Base-by-base conservation (phyloP, 768 basidiomycete genomes). In the Basidioascus undulatus region DNA sequence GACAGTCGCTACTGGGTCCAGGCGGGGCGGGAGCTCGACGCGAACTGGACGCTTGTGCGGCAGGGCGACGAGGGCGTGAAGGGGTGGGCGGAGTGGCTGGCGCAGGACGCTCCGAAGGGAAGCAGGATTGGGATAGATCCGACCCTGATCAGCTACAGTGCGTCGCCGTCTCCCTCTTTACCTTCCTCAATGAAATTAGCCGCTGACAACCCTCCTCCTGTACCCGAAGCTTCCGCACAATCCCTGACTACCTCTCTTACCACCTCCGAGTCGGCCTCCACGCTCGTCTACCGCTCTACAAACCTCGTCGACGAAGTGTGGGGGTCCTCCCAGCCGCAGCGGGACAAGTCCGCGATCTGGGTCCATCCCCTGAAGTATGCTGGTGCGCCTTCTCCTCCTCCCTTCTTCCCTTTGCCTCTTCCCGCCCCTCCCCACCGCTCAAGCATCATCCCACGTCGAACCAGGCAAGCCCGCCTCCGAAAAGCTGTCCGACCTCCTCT, bases 241-340 rank as follows among this genome's bases (percentile, higher is more conserved):
- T 70, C 74, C 51, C 72, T 72, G 44, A 76, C 74, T 12, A 62
- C 66, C 9, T 58, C 64, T 33, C 60, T 84, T 40, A 71, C 69
- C 45, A 51, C 64, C 7, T 57, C 56, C 16, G 32, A 60, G 32
- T 65, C 65, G 39, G 62, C 61, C 39, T 71, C 75, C 15, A 76
- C 75, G 55, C 63, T 87, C 44, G 64, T 74, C 16, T 84, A 75
- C 49, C 81, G 81, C 0, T 68, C 76, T 9, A 71, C 79, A 55
- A 89, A 89, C 55, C 65, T 84, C 27, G 61, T 87, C 36, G 84
- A 89, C 54, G 62, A 76, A 2, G 61, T 74, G 32, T 86, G 84
- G 81, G n/a, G n/a, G n/a, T 69, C 68, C 46, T 69, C 73, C 32
- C 76, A 81, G 47, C 81, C 81, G 1, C 38, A 60, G 3, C 74